A percentile compares a stretch with the other conserved stretches of the same genome.
Conservation (phyloP, 805 yeast species). For the Ogataea allantospora region DNA sequence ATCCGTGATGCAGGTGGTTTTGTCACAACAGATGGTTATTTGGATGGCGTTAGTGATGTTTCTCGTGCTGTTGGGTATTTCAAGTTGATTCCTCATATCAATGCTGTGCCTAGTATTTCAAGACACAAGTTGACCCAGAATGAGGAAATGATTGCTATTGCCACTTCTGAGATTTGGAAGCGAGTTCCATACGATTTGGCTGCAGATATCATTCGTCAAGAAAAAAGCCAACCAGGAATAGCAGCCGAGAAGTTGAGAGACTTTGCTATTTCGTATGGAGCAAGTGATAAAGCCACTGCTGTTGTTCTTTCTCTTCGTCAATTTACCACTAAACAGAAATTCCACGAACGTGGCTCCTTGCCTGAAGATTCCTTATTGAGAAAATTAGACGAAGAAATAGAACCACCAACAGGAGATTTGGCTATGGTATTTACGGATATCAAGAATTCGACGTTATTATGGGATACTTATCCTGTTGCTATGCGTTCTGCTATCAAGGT, state of each 20-base stretch:
- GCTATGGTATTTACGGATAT: constrained; percentile 98
- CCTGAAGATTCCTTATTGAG: constrained; percentile 78
- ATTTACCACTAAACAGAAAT: constrained; percentile 36
- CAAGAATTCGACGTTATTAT: constrained; percentile 84
- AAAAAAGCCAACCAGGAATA: constrained; percentile 75
- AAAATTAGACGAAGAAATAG: constrained; percentile 83
- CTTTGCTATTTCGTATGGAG: constrained; percentile 91
- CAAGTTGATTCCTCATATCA: constrained; percentile 81
- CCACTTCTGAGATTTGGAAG: constrained; percentile 84
- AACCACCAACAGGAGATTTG: constrained; percentile 90
- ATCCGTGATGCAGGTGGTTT: constrained; percentile 90
- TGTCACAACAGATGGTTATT: constrained; percentile 78
- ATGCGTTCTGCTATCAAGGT: constrained; percentile 96
- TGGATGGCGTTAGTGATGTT: constrained; percentile 79
- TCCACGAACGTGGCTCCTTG: constrained; percentile 42
- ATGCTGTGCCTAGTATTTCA: constrained; percentile 80
- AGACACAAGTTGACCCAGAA: constrained; percentile 57
- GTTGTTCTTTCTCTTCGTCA: constrained; percentile 73
- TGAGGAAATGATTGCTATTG: constrained; percentile 85
- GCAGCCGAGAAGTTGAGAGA: constrained; percentile 95
- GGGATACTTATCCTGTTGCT: constrained; percentile 92
- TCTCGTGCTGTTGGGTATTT: constrained; percentile 93
- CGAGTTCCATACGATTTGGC: constrained; percentile 78
- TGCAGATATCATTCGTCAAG: constrained; percentile 84
- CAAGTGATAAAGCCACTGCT: constrained; percentile 73